Base-by-base conservation (phyloP, 257 asterid genomes). In the Nicotiana undulata region DNA sequence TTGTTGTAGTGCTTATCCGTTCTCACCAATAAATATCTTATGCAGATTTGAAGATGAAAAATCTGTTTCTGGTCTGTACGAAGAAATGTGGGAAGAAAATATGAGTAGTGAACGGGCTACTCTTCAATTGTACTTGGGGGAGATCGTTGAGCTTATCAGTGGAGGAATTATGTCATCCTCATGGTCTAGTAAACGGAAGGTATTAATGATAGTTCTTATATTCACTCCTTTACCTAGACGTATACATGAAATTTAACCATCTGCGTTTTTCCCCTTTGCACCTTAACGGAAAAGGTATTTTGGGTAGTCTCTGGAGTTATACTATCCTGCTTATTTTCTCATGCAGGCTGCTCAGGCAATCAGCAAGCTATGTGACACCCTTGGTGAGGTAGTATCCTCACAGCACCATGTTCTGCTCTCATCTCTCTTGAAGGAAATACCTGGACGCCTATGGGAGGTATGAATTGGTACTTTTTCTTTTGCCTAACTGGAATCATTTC, bases 361-460 rank as follows among this genome's bases (percentile, higher is more conserved):
- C 79, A 82, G 91, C 79, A 93, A 90, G 89, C 99, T 95, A 68
- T 81, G 98, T 86, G 97, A 95, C 84, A 94, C 87, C 87, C 93
- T 95, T 32, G 97, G 94, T 75, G 97, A 90, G 86, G 90, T 89
- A 32, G 87, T 95, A 58, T 93, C 98, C 76, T 86, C 94, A 63
- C 91, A 92, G 87, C 93, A 93, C 85, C 85, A 90, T 80, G 81
- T 86, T 80, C 84, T 95, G 89, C 94, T 95, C 77, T 82, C 84
- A 74, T 89, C 97, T 81, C 94, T 95, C 75, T 86, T 91, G 97
- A 92, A 92, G 90, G 99, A 95, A 89, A 80, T 95, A 80, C 97
- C 97, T 44, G 98, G 97, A 61, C 98, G 99, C 84, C 85, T 93
- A 74, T 95, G 99, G 99, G 99, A 95, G 97, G 99, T 95, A 91